phyloP scores from a whole-genome alignment of 352 stramenopile genomes.

The Globisporangium megalacanthum region DNA sequence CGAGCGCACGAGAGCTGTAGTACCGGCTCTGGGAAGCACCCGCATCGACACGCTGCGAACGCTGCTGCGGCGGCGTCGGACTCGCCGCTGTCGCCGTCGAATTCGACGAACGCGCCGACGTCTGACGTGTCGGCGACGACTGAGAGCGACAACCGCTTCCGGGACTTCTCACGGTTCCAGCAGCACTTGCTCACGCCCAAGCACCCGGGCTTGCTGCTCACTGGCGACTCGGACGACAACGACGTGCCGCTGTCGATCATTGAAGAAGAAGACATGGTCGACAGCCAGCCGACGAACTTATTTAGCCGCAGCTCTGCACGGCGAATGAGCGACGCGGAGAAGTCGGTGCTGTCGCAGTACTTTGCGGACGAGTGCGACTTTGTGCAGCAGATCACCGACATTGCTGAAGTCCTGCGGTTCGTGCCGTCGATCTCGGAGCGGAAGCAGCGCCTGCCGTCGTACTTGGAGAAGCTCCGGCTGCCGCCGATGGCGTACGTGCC shows the following conservation, averaged over 20 bases:
- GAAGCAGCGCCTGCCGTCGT: conserved; percentile 70
- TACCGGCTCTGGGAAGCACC: conserved; percentile 9
- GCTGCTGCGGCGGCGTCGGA: conserved; percentile 2
- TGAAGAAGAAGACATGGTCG: conserved; percentile 63
- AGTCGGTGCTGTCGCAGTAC: conserved; percentile 75
- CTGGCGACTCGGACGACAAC: conserved; percentile 36
- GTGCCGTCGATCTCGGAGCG: conserved; percentile 74
- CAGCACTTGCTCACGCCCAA: conserved; percentile 81
- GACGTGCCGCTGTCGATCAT: conserved; percentile 33
- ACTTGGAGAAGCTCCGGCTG: conserved; percentile 78
- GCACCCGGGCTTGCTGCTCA: conserved; percentile 40
- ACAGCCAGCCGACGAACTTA: conserved; percentile 66
- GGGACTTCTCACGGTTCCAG: conserved; percentile 83
- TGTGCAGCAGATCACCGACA: conserved; percentile 86
- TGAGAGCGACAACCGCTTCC: conserved; percentile 65
- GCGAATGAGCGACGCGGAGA: conserved; percentile 76
- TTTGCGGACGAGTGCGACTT: conserved; percentile 87
- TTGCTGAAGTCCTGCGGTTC: conserved; percentile 78
- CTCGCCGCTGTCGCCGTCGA: conserved; percentile 30
- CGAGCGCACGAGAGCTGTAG: conserved; percentile 32
- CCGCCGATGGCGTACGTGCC: conserved; percentile 88
- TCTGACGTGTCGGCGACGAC: conserved; percentile 18
- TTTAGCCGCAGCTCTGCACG: conserved; percentile 53
- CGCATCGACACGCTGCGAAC: conserved; percentile 20
- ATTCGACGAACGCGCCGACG: conserved; percentile 15